These are phyloP conservation scores for Globisporangium irregulare DNA, from an alignment of 352 stramenopile genomes.

Conservation along the genomic window DNA sequence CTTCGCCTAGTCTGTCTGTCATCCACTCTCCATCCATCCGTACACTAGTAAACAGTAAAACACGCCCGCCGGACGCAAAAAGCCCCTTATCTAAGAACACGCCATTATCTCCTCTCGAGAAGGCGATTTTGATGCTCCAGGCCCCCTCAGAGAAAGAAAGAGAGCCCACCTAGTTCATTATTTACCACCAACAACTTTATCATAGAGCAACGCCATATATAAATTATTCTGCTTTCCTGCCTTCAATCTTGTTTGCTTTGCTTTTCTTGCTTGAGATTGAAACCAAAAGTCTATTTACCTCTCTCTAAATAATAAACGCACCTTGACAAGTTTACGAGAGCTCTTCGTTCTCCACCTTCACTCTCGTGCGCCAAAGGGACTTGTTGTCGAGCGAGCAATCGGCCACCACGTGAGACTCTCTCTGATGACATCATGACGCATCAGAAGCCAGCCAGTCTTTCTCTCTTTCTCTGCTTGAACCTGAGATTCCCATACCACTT, in stretches of 20 bases:
- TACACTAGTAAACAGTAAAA: slow-evolving; percentile 2
- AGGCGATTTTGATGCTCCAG: slow-evolving; percentile 4
- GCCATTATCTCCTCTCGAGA: not conserved
- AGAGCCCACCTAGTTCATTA: not conserved
- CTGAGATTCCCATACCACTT: not conserved
- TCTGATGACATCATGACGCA: not conserved
- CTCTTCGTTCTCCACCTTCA: not conserved
- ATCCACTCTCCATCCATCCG: not conserved
- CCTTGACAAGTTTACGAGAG: not conserved
- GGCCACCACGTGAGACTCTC: slow-evolving; percentile 1
- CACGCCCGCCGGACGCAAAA: not conserved
- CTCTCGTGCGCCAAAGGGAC: slow-evolving; percentile 3
- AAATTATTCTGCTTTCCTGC: slow-evolving; percentile 3
- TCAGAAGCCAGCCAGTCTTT: not conserved
- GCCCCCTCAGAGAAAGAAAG: not conserved
- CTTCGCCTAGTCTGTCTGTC: slow-evolving; percentile 21
- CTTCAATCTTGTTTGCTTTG: not conserved
- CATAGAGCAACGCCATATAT: not conserved
- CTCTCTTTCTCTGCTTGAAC: not conserved
- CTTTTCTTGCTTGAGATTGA: not conserved
- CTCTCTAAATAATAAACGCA: not conserved
- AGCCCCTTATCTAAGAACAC: not conserved
- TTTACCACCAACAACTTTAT: not conserved
- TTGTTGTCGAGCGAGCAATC: not conserved
- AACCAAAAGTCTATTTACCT: not conserved